These are phyloP conservation scores for Cercis canadensis DNA, from an alignment of 306 rosid genomes.

Conservation along the genomic window DNA sequence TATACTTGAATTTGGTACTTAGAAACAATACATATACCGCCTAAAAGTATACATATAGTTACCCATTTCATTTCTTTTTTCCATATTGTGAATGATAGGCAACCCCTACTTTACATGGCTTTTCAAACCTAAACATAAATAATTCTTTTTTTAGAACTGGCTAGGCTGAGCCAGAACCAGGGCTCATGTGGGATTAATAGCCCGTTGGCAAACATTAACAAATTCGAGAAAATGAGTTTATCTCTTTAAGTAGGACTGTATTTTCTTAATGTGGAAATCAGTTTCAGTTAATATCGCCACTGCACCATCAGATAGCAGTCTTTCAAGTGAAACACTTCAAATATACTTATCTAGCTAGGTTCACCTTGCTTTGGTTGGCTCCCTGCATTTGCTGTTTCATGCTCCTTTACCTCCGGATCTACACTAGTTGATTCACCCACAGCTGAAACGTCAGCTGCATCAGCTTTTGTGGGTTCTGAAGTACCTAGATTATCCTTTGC, in stretches of 20 bases:
- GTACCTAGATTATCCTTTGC: constrained; percentile 36
- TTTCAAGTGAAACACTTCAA: constrained; percentile 15
- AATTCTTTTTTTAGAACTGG: too few species aligned
- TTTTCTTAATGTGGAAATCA: not conserved
- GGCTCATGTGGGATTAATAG: too few species aligned
- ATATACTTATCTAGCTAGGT: constrained; percentile 3
- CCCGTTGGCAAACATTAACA: too few species aligned
- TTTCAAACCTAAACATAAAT: not conserved
- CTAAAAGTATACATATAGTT: not conserved
- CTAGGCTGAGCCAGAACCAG: too few species aligned
- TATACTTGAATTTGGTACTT: not conserved
- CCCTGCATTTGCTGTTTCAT: constrained; percentile 49
- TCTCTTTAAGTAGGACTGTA: too few species aligned
- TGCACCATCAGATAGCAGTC: not conserved
- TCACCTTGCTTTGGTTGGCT: constrained; percentile 82
- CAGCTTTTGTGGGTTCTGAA: constrained; percentile 44
- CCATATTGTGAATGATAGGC: not conserved
- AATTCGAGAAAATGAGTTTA: too few species aligned
- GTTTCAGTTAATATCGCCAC: constrained; percentile 5
- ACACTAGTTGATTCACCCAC: constrained; percentile 45
- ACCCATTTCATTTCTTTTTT: not conserved
- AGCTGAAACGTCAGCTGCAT: constrained; percentile 49
- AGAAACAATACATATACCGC: constrained; percentile 9
- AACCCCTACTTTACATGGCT: too few species aligned
- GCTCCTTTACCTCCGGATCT: constrained; percentile 50